phyloP scores from a whole-genome alignment of 2,329 filamentous ascomycete species.

The Beauveria rudraprayagi region DNA sequence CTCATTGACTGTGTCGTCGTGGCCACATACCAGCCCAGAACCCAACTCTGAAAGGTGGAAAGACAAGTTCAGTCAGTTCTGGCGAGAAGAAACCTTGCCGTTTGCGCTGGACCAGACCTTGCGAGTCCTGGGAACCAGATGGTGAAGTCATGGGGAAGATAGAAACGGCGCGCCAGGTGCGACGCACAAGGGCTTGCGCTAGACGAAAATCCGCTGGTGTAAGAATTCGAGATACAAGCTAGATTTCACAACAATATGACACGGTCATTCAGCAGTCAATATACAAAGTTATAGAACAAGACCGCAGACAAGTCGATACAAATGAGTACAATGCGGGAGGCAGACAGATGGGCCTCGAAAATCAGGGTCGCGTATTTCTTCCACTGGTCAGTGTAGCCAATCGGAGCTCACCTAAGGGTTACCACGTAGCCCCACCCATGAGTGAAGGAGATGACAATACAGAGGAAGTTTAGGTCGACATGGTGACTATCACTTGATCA shows the following conservation, averaged over 20 bases:
- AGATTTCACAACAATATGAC: not conserved
- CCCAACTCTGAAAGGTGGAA: slow-evolving; percentile 50
- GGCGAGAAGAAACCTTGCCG: slow-evolving; percentile 32
- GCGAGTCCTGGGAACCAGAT: slow-evolving; percentile 15
- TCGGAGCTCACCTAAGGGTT: too few relatives aligned
- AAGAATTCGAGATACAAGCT: not conserved
- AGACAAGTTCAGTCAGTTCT: slow-evolving; percentile 36
- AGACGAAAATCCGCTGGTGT: not conserved
- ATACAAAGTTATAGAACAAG: not conserved
- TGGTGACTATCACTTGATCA: too few relatives aligned
- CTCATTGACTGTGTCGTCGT: too few relatives aligned
- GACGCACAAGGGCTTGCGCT: not conserved
- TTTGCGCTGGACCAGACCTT: slow-evolving; percentile 17
- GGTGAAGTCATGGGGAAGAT: slow-evolving; percentile 13
- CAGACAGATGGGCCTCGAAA: not conserved
- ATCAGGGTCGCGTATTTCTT: slow-evolving; percentile 6
- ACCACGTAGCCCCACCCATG: too few relatives aligned
- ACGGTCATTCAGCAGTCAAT: not conserved
- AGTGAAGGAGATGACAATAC: too few relatives aligned
- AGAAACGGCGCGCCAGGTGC: not conserved
- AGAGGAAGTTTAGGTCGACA: too few relatives aligned
- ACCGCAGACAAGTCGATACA: not conserved
- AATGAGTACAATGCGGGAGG: not conserved
- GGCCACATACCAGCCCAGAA: slow-evolving; percentile 43
- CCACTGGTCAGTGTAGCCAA: not conserved